These are phyloP conservation scores for Pseudozyma sp. DNA, from an alignment of 1,284 basidiomycete genomes.

Conservation along the genomic window DNA sequence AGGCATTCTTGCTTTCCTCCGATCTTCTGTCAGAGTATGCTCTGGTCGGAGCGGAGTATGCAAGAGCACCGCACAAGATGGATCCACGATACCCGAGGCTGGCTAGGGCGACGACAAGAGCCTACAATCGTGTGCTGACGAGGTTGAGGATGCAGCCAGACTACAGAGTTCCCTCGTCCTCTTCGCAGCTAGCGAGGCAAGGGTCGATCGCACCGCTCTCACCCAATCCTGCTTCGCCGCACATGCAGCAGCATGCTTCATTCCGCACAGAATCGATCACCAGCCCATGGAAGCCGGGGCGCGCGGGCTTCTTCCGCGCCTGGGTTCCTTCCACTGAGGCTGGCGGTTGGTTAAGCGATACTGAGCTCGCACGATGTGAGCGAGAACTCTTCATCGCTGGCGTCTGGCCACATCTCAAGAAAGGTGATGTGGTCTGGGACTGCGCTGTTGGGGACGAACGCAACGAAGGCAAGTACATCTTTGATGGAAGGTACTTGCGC, in stretches of 20 bases:
- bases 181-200: background rate
- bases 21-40: conserved; percentile 58
- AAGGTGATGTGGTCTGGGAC: conserved; percentile 70
- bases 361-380: conserved; percentile 62
- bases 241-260: no score
- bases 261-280: conserved; percentile 1
- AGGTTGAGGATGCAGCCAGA: conserved; percentile 65
- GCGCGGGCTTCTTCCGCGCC: conserved; percentile 68
- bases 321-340: conserved; percentile 68
- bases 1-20: conserved; percentile 63
- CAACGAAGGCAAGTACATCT: conserved; percentile 67
- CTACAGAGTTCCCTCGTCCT: conserved; percentile 16
- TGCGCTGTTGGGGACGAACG: conserved; percentile 63
- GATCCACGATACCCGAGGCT: conserved; percentile 63
- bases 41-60: conserved; percentile 54
- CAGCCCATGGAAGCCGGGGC: conserved; percentile 64
- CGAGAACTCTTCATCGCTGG: conserved; percentile 67
- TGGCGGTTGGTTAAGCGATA: conserved; percentile 55
- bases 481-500: conserved; percentile 67
- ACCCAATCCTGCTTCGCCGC: background rate
- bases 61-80: conserved; percentile 54
- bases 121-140: conserved; percentile 69
- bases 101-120: conserved; percentile 67
- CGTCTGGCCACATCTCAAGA: conserved; percentile 64
- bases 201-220: background rate